Evolutionary conservation across 116 monocot species (phyloP), one percentile per base, ranked within the genome.

Genomic region (Cymodocea nodosa): DNA sequence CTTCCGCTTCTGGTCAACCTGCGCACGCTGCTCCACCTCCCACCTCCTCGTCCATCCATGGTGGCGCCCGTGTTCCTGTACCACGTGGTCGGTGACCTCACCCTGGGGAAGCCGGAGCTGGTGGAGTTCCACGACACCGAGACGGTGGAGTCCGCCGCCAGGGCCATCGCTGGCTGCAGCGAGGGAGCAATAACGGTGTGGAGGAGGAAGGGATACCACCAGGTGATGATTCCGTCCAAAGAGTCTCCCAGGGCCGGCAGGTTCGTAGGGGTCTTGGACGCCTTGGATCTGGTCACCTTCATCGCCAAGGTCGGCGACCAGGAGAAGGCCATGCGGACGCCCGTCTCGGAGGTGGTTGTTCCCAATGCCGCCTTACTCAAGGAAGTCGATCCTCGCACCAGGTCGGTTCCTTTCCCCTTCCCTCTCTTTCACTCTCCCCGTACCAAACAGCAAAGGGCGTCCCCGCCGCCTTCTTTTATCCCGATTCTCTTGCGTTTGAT

Each of bases 21-120:
- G n/a, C n/a, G n/a, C n/a, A n/a, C n/a, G n/a, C n/a, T n/a, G n/a
- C n/a, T n/a, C n/a, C n/a, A n/a, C n/a, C n/a, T n/a, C n/a, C n/a
- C n/a, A n/a, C n/a, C n/a, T n/a, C n/a, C n/a, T n/a, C n/a, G n/a
- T n/a, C n/a, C n/a, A n/a, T 19, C 51, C 15, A 56, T 66, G 51
- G 78, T 77, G 77, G 73, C 83, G 6, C 63, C 81, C 34, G 71
- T 94, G 5, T 81, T 94, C 65, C 34, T 90, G 18, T 80, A 89
- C 76, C 90, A 94, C 73, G 94, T 94, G 24, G 79, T 94, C 18
- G 90, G 94, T 54, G 90, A 94, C 54, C 85, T 94, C 62, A 94
- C 94, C 11, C 76, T 90, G 20, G 94, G 94, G 15, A 94, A 94
- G 79, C 90, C 94, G 2, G 94, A 94, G 37, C 64, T 87, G 18